These are phyloP conservation scores for Kernera saxatilis DNA, from an alignment of 345 rosid species.

Conservation along the genomic window DNA sequence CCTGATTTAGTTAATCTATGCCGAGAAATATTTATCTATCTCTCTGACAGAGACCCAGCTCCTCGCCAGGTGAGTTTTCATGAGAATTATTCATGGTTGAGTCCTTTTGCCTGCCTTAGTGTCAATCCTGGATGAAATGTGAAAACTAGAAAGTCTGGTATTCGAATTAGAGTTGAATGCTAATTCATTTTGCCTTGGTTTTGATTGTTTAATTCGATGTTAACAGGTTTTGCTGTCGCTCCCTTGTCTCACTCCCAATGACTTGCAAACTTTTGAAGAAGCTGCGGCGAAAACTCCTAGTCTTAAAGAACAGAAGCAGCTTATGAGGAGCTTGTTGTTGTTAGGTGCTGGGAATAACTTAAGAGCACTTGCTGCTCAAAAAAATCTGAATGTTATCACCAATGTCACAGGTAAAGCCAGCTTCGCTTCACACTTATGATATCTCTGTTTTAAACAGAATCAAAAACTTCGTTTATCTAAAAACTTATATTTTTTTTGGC, in stretches of 20 bases:
- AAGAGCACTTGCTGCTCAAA: slow-evolving; percentile 76
- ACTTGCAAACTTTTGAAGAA: slow-evolving; percentile 84
- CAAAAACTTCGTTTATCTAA: not conserved
- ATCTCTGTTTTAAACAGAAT: not conserved
- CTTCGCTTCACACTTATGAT: not conserved
- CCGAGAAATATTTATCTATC: slow-evolving; percentile 73
- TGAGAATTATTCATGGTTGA: not conserved
- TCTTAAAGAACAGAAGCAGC: slow-evolving; percentile 81
- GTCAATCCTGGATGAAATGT: too few species aligned
- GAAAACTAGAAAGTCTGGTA: too few species aligned
- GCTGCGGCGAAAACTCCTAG: slow-evolving; percentile 70
- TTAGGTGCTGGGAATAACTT: slow-evolving; percentile 77
- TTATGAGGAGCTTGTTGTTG: slow-evolving; percentile 69
- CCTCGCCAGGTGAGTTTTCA: slow-evolving; percentile 70
- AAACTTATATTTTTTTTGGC: not conserved
- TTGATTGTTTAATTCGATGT: not conserved
- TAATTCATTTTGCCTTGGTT: not conserved
- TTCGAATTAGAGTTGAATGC: not conserved
- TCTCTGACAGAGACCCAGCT: slow-evolving; percentile 73
- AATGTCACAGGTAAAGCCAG: slow-evolving; percentile 60
- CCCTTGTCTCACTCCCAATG: slow-evolving; percentile 56
- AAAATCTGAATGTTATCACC: slow-evolving; percentile 60
- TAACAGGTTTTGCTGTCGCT: slow-evolving; percentile 77
- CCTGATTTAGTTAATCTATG: slow-evolving; percentile 73
- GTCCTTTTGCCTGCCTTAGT: not conserved